Evolutionary conservation across 2,329 filamentous ascomycete species (phyloP).

Genomic region (Penicillium sp.): DNA sequence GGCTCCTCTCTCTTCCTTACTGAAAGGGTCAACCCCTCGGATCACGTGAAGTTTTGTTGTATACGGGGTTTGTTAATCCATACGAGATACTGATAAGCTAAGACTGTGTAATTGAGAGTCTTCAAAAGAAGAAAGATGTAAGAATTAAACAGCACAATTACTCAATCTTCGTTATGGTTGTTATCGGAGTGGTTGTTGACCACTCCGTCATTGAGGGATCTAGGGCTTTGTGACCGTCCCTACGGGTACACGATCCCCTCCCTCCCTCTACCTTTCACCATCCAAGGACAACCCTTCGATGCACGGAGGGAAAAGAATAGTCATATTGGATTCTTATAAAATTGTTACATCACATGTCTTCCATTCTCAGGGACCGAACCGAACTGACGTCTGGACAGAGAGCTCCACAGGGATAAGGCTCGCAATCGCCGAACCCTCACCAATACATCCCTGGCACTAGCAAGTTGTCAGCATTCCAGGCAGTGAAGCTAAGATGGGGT

Average conservation of each 20-base stretch:
- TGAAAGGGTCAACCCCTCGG: conserved; percentile 14
- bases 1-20: conserved; percentile 12
- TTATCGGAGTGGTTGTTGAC: background rate
- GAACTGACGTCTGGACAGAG: conserved; percentile 14
- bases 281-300: conserved; percentile 11
- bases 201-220: conserved; percentile 19
- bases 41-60: conserved; percentile 11
- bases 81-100: no score
- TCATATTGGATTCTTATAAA: conserved; percentile 6
- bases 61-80: background rate
- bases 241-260: background rate
- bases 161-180: background rate
- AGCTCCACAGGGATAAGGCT: conserved; percentile 13
- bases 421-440: background rate
- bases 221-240: background rate
- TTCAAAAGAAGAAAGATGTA: background rate
- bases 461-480: conserved; percentile 17
- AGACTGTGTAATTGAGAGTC: background rate
- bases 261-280: conserved; percentile 6
- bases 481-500: conserved; percentile 10
- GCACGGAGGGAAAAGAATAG: conserved; percentile 1
- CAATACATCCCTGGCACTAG: conserved; percentile 15
- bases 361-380: conserved; percentile 15
- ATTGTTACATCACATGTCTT: conserved; percentile 7
- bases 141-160: background rate